Evolutionary conservation across 1,139 yeast genomes (phyloP).

Genomic region (Debaryomyces sp.): DNA sequence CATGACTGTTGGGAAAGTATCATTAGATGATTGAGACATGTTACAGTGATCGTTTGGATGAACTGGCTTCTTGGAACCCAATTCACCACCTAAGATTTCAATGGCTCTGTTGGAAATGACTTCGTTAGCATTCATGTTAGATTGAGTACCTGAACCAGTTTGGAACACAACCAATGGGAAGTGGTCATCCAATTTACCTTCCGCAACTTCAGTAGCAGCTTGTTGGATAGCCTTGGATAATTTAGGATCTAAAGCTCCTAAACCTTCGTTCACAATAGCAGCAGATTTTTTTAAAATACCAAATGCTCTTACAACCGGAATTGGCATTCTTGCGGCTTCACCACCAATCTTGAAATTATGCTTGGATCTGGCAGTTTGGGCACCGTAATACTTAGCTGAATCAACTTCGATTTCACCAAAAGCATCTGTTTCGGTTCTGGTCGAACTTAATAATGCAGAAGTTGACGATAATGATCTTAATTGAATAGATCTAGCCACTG

Average conservation of each 20-base stretch:
- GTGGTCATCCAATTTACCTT: slow-evolving; percentile 89
- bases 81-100: slow-evolving; percentile 87
- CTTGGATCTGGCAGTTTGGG: slow-evolving; percentile 93
- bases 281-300: slow-evolving; percentile 95
- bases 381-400: slow-evolving; percentile 89
- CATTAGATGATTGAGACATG: slow-evolving; percentile 97
- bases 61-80: slow-evolving; percentile 91
- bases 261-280: slow-evolving; percentile 82
- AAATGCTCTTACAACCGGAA: slow-evolving; percentile 86
- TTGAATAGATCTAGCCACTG: slow-evolving; percentile 18
- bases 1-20: slow-evolving; percentile 99
- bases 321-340: slow-evolving; percentile 84
- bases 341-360: slow-evolving; percentile 97
- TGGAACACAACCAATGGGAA: slow-evolving; percentile 98
- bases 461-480: slow-evolving; percentile 34
- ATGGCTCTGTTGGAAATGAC: slow-evolving; percentile 98
- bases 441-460: slow-evolving; percentile 26
- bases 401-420: slow-evolving; percentile 96
- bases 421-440: slow-evolving; percentile 89
- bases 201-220: slow-evolving; percentile 94
- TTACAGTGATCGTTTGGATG: slow-evolving; percentile 99
- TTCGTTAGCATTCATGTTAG: slow-evolving; percentile 98
- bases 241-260: slow-evolving; percentile 82
- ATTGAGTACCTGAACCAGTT: slow-evolving; percentile 98
- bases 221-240: slow-evolving; percentile 81